Conservation (phyloP, 306 rosid genomes). For the Hippophae tibetana region DNA sequence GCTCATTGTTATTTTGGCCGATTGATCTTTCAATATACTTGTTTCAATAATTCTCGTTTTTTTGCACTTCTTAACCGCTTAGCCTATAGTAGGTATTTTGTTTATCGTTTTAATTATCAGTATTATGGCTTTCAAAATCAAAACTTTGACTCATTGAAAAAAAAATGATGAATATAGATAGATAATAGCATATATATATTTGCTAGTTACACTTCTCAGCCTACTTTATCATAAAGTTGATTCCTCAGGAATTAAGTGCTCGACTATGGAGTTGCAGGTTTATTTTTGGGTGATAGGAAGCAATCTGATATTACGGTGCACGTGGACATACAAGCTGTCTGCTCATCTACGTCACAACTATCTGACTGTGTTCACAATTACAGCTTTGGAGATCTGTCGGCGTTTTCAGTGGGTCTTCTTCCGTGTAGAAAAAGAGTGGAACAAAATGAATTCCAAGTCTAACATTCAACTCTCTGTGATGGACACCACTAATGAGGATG, state of each 20-base stretch:
- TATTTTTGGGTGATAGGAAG: slow-evolving; percentile 88
- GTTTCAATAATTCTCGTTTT: too few species aligned
- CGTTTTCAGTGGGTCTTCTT: slow-evolving; percentile 98
- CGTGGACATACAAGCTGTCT: slow-evolving; percentile 99
- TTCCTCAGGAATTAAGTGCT: neutral
- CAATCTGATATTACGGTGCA: slow-evolving; percentile 85
- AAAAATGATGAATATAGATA: too few species aligned
- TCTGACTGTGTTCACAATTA: slow-evolving; percentile 68
- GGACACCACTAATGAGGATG: slow-evolving; percentile 59
- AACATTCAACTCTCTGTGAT: slow-evolving; percentile 45
- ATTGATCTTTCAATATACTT: too few species aligned
- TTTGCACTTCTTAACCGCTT: too few species aligned
- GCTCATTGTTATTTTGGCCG: too few species aligned
- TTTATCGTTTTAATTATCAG: too few species aligned
- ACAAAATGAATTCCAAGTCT: slow-evolving; percentile 64
- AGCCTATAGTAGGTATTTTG: too few species aligned
- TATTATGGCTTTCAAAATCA: too few species aligned
- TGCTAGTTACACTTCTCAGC: neutral
- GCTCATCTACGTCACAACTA: slow-evolving; percentile 98
- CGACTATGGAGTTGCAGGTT: slow-evolving; percentile 46
- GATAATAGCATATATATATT: neutral
- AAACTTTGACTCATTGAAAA: too few species aligned
- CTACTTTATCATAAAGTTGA: neutral
- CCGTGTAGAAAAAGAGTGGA: slow-evolving; percentile 91
- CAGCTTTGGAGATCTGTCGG: slow-evolving; percentile 85